Conservation (phyloP, 805 yeast genomes). For the Spathaspora hagerdaliae region DNA sequence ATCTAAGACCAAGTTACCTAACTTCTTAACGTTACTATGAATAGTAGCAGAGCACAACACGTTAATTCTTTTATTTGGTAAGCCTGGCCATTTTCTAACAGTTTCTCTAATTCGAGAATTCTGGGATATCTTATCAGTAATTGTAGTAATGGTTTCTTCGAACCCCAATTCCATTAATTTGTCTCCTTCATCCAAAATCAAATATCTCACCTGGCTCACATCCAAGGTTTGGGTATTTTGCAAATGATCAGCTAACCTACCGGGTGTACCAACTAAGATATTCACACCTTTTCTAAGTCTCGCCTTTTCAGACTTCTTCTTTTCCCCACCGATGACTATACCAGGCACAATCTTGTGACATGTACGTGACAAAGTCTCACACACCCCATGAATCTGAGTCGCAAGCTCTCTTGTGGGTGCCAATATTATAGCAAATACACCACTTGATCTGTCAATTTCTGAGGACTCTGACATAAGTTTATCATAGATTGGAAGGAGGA, state of each 20-base stretch:
- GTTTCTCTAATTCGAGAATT: constrained; percentile 36
- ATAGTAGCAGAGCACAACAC: constrained; percentile 93
- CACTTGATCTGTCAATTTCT: constrained; percentile 57
- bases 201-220: constrained; percentile 70
- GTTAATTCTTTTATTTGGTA: constrained; percentile 72
- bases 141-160: constrained; percentile 84
- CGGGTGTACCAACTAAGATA: constrained; percentile 96
- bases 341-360: constrained; percentile 93
- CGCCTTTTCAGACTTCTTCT: constrained; percentile 95
- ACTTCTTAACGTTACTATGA: constrained; percentile 70
- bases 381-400: constrained; percentile 78
- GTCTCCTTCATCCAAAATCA: constrained; percentile 97
- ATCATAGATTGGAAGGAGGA: constrained; percentile 76
- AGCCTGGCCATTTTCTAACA: constrained; percentile 41
- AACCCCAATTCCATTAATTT: constrained; percentile 93
- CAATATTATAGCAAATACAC: constrained; percentile 82
- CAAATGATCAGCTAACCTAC: constrained; percentile 90
- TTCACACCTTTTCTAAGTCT: constrained; percentile 93
- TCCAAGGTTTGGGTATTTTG: constrained; percentile 81
- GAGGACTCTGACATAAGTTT: constrained; percentile 53
- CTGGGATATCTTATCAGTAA: constrained; percentile 56
- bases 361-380: constrained; percentile 67
- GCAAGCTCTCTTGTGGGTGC: constrained; percentile 97
- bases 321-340: constrained; percentile 96
- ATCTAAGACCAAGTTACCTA: constrained; percentile 73